phyloP scores from a whole-genome alignment of 2,329 filamentous ascomycete species.

The Ophiocordyceps sinensis region DNA sequence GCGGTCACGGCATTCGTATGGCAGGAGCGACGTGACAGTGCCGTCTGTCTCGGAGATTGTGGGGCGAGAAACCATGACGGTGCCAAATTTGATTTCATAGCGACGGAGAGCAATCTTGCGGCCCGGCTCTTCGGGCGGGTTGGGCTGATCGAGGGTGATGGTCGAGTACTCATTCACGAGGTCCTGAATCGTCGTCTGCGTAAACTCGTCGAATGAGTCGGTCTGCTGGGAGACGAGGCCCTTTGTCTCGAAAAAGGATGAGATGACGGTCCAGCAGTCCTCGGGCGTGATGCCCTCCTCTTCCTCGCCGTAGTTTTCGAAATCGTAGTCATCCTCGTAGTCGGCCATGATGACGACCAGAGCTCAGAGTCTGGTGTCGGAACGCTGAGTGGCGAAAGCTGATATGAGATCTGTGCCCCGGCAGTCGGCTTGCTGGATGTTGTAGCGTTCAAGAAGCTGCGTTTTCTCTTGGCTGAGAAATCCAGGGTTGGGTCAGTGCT shows the following conservation, averaged over 20 bases:
- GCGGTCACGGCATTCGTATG: conserved; percentile 88
- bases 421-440: too few relatives aligned
- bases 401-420: too few relatives aligned
- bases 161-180: conserved; percentile 84
- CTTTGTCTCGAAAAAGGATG: conserved; percentile 91
- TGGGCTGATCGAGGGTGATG: conserved; percentile 86
- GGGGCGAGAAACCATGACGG: conserved; percentile 75
- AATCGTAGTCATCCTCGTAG: conserved; percentile 45
- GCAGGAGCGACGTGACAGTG: conserved; percentile 69
- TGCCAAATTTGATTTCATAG: conserved; percentile 91
- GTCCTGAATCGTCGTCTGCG: conserved; percentile 84
- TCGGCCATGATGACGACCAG: conserved; percentile 30
- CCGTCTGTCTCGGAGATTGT: conserved; percentile 90
- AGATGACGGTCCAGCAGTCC: conserved; percentile 97
- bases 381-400: too few relatives aligned
- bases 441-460: neutral
- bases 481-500: conserved; percentile 14
- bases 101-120: conserved; percentile 73
- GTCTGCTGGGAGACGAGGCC: conserved; percentile 94
- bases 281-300: conserved; percentile 73
- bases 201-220: conserved; percentile 97
- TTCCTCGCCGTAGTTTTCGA: conserved; percentile 56
- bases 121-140: conserved; percentile 61
- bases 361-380: neutral
- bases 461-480: neutral